Evolutionary conservation across 371 early-diverging fungal species (phyloP).

Genomic region (Batkoa obscura): DNA sequence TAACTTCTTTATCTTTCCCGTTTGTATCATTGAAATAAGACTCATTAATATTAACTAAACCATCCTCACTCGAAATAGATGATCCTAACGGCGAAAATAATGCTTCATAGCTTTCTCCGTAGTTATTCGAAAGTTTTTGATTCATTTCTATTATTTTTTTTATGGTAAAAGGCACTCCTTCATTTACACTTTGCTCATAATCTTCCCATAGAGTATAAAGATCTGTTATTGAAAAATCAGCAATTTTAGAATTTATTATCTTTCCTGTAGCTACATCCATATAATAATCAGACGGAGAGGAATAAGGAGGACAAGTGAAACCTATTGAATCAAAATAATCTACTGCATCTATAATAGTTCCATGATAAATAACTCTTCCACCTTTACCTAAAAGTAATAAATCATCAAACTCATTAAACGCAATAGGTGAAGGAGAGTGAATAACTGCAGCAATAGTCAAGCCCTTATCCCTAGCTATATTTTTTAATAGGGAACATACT

Average conservation of each 20-base stretch:
- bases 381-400: constrained; percentile 42
- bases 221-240: background rate
- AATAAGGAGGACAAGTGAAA: constrained; percentile 26
- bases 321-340: constrained; percentile 33
- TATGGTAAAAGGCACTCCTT: background rate
- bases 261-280: constrained; percentile 21
- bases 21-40: background rate
- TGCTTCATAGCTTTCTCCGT: background rate
- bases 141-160: background rate
- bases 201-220: constrained; percentile 2
- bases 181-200: background rate
- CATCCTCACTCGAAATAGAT: background rate
- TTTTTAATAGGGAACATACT: constrained; percentile 31
- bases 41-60: background rate
- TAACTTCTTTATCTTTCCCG: background rate
- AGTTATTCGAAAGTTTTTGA: background rate
- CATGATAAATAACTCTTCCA: constrained; percentile 38
- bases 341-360: constrained; percentile 20
- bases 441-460: constrained; percentile 49
- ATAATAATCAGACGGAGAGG: constrained; percentile 36
- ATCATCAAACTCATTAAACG: constrained; percentile 41
- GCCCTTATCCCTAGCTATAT: constrained; percentile 30
- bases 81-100: background rate
- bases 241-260: constrained; percentile 2
- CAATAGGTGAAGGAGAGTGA: constrained; percentile 49